Evolutionary conservation across 345 rosid species (phyloP).

Genomic region (Fremontodendron californicum): DNA sequence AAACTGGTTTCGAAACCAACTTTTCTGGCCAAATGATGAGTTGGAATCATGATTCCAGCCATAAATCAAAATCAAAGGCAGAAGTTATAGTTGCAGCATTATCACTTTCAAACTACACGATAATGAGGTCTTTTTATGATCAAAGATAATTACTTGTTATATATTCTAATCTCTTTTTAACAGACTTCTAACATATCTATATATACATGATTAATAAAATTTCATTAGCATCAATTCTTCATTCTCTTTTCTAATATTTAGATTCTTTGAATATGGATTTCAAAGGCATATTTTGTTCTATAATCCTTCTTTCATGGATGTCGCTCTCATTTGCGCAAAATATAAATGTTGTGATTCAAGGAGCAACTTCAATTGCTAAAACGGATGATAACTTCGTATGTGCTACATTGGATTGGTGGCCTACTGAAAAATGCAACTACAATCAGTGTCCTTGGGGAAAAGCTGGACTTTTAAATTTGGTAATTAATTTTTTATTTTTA

Average conservation of each 20-base stretch:
- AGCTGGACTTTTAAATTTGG: no score
- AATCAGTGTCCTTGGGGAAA: no score
- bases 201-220: background rate
- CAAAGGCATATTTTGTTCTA: background rate
- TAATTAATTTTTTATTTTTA: no score
- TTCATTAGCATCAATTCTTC: background rate
- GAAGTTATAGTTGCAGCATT: constrained; percentile 33
- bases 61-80: constrained; percentile 8
- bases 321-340: constrained; percentile 21
- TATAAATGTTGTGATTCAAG: constrained; percentile 31
- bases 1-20: constrained; percentile 39
- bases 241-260: background rate
- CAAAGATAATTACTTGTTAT: background rate
- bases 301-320: constrained; percentile 9
- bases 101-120: no score
- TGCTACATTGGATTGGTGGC: constrained; percentile 58
- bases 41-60: background rate
- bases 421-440: no score
- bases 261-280: background rate
- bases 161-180: background rate
- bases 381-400: no score
- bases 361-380: constrained; percentile 33
- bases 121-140: no score
- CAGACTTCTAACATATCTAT: background rate
- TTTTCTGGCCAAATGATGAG: constrained; percentile 34